phyloP scores from a whole-genome alignment of 148 eudicot genomes.

The Chenopodium formosanum region DNA sequence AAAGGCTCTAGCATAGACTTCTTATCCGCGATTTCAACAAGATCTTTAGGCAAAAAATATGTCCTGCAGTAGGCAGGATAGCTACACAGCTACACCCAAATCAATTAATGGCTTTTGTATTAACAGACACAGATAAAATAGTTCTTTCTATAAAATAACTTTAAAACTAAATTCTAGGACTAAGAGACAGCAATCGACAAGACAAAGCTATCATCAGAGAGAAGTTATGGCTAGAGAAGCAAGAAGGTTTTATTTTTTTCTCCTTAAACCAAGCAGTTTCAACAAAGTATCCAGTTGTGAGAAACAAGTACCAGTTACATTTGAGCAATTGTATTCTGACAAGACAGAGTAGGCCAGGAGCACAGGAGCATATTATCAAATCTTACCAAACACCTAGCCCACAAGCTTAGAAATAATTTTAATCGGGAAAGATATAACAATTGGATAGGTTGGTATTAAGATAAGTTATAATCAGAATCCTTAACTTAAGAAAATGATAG shows the following conservation, averaged over 20 bases:
- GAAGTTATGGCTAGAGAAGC: not conserved
- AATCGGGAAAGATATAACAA: too few relatives aligned
- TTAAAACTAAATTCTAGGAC: not conserved
- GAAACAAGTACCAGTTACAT: not conserved
- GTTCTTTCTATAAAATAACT: not conserved
- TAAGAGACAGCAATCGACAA: not conserved
- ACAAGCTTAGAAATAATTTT: too few relatives aligned
- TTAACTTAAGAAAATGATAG: not conserved
- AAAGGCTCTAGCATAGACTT: slow-evolving; percentile 6
- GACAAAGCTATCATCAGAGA: not conserved
- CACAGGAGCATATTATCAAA: not conserved
- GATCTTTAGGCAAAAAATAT: not conserved
- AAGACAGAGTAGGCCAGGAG: not conserved
- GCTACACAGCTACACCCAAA: not conserved
- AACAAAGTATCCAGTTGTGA: not conserved
- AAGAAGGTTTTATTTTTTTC: not conserved
- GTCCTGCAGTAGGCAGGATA: not conserved
- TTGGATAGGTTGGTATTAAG: not conserved
- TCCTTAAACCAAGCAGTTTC: not conserved
- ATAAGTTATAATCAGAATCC: not conserved
- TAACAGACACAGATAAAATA: not conserved
- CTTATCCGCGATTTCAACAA: not conserved
- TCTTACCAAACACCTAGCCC: not conserved
- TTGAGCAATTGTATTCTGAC: not conserved
- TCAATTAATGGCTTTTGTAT: too few relatives aligned